These are phyloP conservation scores for Sungouiozyma ichnusensis DNA, from an alignment of 805 yeast species.

Conservation along the genomic window DNA sequence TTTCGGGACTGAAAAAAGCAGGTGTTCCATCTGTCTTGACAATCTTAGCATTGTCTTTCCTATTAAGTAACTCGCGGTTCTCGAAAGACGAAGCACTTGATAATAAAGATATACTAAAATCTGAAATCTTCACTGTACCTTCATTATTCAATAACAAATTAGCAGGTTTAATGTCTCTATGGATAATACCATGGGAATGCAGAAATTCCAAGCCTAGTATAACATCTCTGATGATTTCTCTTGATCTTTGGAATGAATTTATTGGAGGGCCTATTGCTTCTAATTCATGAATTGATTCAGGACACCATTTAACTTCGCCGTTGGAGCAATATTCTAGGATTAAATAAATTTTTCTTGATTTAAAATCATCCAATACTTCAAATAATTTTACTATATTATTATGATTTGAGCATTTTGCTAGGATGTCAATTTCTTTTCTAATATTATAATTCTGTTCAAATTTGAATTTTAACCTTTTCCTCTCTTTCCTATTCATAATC, in stretches of 20 bases:
- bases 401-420: slow-evolving; percentile 78
- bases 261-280: slow-evolving; percentile 48
- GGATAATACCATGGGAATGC: slow-evolving; percentile 84
- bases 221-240: slow-evolving; percentile 72
- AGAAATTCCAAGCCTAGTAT: slow-evolving; percentile 80
- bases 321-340: slow-evolving; percentile 82
- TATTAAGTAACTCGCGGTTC: slow-evolving; percentile 3
- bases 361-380: slow-evolving; percentile 81
- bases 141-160: slow-evolving; percentile 64
- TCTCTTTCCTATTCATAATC: slow-evolving; percentile 65
- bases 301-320: slow-evolving; percentile 82
- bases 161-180: slow-evolving; percentile 94
- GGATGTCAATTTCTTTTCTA: slow-evolving; percentile 85
- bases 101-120: slow-evolving; percentile 82
- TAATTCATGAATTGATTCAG: slow-evolving; percentile 31
- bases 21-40: slow-evolving; percentile 98
- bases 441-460: slow-evolving; percentile 51
- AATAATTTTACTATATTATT: slow-evolving; percentile 82
- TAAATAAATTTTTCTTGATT: slow-evolving; percentile 75
- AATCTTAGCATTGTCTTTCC: slow-evolving; percentile 23
- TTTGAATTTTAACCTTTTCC: slow-evolving; percentile 8
- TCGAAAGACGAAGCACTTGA: slow-evolving; percentile 15
- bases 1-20: slow-evolving; percentile 91
- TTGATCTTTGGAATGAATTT: slow-evolving; percentile 53
- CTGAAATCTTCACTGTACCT: slow-evolving; percentile 81